Percentiles rank a stretch among this genome's conserved stretches.
Evolutionary conservation across 129 eudicot species (phyloP).

Genomic region (Flaveria linearis): DNA sequence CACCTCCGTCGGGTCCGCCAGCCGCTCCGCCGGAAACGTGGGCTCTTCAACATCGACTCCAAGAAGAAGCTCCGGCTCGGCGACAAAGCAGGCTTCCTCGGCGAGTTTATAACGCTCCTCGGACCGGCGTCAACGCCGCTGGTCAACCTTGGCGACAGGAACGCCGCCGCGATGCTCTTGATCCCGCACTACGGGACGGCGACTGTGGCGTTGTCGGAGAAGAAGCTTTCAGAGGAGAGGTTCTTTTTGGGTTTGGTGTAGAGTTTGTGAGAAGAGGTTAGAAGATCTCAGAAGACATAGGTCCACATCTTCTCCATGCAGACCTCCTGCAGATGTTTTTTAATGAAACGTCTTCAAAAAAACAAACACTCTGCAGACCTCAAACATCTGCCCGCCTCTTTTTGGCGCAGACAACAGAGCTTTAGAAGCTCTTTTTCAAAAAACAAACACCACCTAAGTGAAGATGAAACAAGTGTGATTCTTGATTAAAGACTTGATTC

Average conservation of each 20-base stretch:
- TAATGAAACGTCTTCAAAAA: too few relatives aligned
- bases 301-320: too few relatives aligned
- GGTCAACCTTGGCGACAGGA: slow-evolving; percentile 13
- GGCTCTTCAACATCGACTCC: slow-evolving; percentile 52
- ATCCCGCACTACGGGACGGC: slow-evolving; percentile 71
- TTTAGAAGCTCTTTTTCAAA: too few relatives aligned
- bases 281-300: too few relatives aligned
- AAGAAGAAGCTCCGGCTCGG: slow-evolving; percentile 55
- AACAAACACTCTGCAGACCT: too few relatives aligned
- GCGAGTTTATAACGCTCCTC: slow-evolving; percentile 38
- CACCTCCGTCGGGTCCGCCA: slow-evolving; percentile 43
- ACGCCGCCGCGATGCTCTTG: slow-evolving; percentile 35
- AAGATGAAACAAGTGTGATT: neutral
- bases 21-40: slow-evolving; percentile 82
- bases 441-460: too few relatives aligned
- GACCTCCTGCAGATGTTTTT: too few relatives aligned
- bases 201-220: slow-evolving; percentile 49
- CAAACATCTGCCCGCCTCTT: too few relatives aligned
- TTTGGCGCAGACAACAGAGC: too few relatives aligned
- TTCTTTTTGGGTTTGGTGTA: slow-evolving; percentile 50
- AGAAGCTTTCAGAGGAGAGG: slow-evolving; percentile 59
- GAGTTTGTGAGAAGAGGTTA: too few relatives aligned
- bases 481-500: neutral
- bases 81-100: slow-evolving; percentile 41
- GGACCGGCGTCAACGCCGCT: slow-evolving; percentile 4